Evolutionary conservation across 352 stramenopile species (phyloP), one percentile per base, ranked within the genome.

Genomic region (Phytophthora kernoviae): DNA sequence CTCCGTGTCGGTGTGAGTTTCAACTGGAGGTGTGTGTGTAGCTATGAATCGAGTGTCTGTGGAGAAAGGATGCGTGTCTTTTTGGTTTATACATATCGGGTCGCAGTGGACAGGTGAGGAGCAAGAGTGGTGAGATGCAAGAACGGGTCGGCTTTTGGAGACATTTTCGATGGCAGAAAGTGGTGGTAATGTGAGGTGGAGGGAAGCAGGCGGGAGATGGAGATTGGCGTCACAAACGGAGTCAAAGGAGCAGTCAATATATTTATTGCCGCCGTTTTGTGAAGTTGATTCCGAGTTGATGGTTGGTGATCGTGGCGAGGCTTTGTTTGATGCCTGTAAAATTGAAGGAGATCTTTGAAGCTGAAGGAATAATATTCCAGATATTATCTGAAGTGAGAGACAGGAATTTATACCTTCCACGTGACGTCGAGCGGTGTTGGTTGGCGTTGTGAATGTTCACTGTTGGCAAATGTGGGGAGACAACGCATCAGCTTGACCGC

Each of bases 1-100:
- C 46, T 88, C 68, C 12, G 79, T 86, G 47, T 83, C 74, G 37
- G 73, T 83, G 8, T 89, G 73, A 83, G 50, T 27, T 52, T 10
- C 22, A 26, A 18, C 21, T 5, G 33, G n/a, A 56, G 42, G 12
- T 39, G 18, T 59, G 18, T 59, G 20, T 59, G 62, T 75, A 65
- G 67, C 44, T 50, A 37, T 32, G 14, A 34, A 34, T 48, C 20
- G 21, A 34, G 43, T 68, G 62, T 68, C 33, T 68, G 56, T 65
- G 62, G 43, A 58, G 45, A 62, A 54, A 51, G 50, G 48, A 33
- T 75, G 67, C 48, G 53, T 68, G 57, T 69, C 57, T 58, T 68
- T 65, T 68, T 61, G 49, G 49, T 39, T 72, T 67, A 60, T 72
- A 72, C 43, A 69, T 65, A 69, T 61, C 39, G 54, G 44, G 55